Percentiles rank a stretch among this genome's conserved stretches.
Conservation (phyloP, 225 moss, liverwort and hornwort genomes). For the Marchantia polymorpha region DNA sequence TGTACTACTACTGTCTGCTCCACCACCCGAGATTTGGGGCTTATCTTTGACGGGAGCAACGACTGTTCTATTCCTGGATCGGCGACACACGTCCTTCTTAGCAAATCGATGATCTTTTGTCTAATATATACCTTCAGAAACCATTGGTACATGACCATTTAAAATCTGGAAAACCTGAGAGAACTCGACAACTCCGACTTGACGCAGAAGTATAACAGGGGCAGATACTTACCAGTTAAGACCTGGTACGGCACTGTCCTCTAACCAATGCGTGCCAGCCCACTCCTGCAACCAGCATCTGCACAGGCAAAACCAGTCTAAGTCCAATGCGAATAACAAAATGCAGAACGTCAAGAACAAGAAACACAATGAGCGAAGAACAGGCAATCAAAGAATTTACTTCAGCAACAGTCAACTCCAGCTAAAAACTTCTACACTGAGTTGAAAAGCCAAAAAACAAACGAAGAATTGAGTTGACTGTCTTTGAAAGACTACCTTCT, state of each 20-base stretch:
- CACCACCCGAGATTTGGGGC: conserved; percentile 45
- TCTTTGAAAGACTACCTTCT: conserved; percentile 50
- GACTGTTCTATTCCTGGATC: conserved; percentile 49
- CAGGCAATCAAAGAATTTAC: not conserved
- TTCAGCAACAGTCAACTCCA: too few relatives aligned
- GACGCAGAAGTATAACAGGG: too few relatives aligned
- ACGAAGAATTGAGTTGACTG: not conserved
- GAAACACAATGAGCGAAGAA: too few relatives aligned
- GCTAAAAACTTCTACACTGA: too few relatives aligned
- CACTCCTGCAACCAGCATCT: conserved; percentile 98
- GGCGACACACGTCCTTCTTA: not conserved
- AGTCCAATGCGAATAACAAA: not conserved
- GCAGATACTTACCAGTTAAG: conserved; percentile 30
- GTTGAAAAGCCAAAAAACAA: not conserved
- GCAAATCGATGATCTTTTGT: not conserved
- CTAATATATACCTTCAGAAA: not conserved
- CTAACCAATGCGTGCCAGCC: conserved; percentile 94
- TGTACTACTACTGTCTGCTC: conserved; percentile 60
- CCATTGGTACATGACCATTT: not conserved
- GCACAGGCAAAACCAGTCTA: conserved; percentile 11
- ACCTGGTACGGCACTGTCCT: conserved; percentile 55
- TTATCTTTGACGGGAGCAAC: conserved; percentile 52
- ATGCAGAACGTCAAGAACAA: too few relatives aligned
- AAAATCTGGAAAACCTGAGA: not conserved
- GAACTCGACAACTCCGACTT: not conserved